Base-by-base conservation (phyloP, 257 asterid species). In the Solanum infundibuliforme region DNA sequence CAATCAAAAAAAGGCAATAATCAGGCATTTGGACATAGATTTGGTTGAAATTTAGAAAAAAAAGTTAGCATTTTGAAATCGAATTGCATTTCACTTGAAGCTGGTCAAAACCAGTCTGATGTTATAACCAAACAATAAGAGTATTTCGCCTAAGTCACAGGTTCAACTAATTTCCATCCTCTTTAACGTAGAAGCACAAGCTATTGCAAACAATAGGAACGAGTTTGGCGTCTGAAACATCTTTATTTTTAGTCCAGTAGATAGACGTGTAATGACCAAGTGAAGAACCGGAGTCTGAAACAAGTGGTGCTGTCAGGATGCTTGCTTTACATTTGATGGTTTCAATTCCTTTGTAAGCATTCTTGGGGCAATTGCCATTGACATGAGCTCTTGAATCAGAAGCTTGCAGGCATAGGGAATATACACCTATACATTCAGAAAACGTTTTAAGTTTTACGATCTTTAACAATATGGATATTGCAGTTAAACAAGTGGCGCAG, bases 351-450 rank as follows among this genome's bases (percentile, higher is more conserved):
- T 97, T 11, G 97, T 97, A 3, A 97, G 93, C 99, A 95, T 94
- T 90, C 99, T 93, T 12, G 99, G 99, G 65, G 99, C 99, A 76
- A 96, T 95, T 25, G 99, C 99, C 99, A 95, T 97, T 12, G 99
- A 81, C 98, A 97, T 95, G 13, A 97, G 97, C 93, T 97, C 99
- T 89, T 97, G 99, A 92, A 97, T 94, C 73, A 97, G 93, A 66
- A 96, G 93, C 91, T 96, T 96, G 87, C 98, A 96, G 11, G 99
- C 98, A 90, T 97, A 97, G 13, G 99, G 99, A 88, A 97, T 93
- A 87, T 95, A 93, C 46, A 95, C 98, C 99, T 95, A 94, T 89
- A 87, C 16, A 82, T 29, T 81, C 65, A 35, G 16, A 6, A 41
- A 36, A 31, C 7, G 11, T 23, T 11, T 5, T 0, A n/a, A 41